Base-by-base conservation (phyloP, 805 yeast genomes). In the Barnettozyma vustinii region DNA sequence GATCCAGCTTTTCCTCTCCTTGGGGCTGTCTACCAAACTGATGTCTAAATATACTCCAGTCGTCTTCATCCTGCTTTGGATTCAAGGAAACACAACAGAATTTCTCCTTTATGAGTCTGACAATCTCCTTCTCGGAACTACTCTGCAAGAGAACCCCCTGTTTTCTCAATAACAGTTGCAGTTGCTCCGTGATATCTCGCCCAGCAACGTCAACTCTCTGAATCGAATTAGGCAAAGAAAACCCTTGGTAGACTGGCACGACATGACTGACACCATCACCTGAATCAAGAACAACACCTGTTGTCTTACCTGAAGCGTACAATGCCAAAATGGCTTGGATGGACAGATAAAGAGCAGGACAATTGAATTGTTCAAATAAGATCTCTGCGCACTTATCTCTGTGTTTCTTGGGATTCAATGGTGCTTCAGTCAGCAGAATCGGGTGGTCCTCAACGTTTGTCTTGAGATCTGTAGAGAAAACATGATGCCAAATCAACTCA, bases 241-340 rank as follows among this genome's bases (percentile, higher is more conserved):
- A 91, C 5, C 98, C 98, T 52, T 89, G 90, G 65, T 80, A 92
- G 0, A 92, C 88, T 0, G 97, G 97, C 2, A 89, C 96, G 9
- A 86, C 75, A 59, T 87, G 91, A 37, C 87, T 78, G 23, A 89
- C 96, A 5, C 97, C 97, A 64, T 91, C 97, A 5, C 97, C 97
- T n/a, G 84, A 78, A 61, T 91, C 97, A 12, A 92, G 61, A 3
- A 88, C 96, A 36, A 88, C 77, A 1, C 97, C 98, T 0, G 96
- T 90, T 8, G 97, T 91, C 55, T 88, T 71, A 0, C 97, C 98
- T 5, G 87, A 77, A 0, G 97, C 90, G 67, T 92, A 91, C 37
- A 91, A 69, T 4, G 96, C 76, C 37, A 91, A 69, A 10, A 90
- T 90, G 0, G 96, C 92, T 55, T 92, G 98, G 60, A 88, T 89